A percentile compares a stretch with the other conserved stretches of the same genome.
phyloP scores from a whole-genome alignment of 2,329 filamentous ascomycete genomes.

The Neonectria ditissima region DNA sequence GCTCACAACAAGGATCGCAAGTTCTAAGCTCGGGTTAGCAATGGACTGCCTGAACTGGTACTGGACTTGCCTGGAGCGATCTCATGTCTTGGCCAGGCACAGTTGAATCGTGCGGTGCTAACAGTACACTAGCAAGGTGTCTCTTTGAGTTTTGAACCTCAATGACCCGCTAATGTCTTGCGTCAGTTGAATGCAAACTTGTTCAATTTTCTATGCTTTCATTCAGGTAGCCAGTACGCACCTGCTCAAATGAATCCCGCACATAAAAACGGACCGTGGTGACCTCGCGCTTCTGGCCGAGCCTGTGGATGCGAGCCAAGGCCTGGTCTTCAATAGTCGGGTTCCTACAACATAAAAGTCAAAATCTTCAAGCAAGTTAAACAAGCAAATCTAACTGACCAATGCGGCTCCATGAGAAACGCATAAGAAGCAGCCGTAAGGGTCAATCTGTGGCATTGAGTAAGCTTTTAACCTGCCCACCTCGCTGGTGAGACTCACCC shows the following conservation, averaged over 20 bases:
- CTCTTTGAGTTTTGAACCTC: neutral
- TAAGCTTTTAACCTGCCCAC: no score
- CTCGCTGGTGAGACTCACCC: slow-evolving; percentile 51
- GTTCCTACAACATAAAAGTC: slow-evolving; percentile 46
- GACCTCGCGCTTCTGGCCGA: slow-evolving; percentile 52
- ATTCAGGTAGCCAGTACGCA: slow-evolving; percentile 9
- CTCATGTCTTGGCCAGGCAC: neutral
- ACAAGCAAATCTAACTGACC: slow-evolving; percentile 38
- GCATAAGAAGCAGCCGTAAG: slow-evolving; percentile 60
- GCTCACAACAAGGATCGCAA: neutral
- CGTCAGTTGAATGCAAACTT: neutral
- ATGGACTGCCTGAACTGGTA: accelerated
- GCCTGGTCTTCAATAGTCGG: slow-evolving; percentile 58
- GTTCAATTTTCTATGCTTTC: no score
- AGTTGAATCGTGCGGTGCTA: neutral
- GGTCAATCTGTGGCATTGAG: slow-evolving; percentile 51
- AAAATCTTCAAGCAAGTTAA: neutral
- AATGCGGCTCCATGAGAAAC: slow-evolving; percentile 63
- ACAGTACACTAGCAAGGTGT: neutral
- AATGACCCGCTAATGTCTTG: neutral
- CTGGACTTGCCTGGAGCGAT: neutral
- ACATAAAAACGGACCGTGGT: slow-evolving; percentile 54
- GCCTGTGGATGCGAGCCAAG: slow-evolving; percentile 52
- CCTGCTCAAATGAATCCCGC: slow-evolving; percentile 53
- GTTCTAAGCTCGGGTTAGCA: neutral